A percentile compares a stretch with the other conserved stretches of the same genome.
Conservation (phyloP, 805 yeast species). For the Cyberlindnera galapagoensis region DNA sequence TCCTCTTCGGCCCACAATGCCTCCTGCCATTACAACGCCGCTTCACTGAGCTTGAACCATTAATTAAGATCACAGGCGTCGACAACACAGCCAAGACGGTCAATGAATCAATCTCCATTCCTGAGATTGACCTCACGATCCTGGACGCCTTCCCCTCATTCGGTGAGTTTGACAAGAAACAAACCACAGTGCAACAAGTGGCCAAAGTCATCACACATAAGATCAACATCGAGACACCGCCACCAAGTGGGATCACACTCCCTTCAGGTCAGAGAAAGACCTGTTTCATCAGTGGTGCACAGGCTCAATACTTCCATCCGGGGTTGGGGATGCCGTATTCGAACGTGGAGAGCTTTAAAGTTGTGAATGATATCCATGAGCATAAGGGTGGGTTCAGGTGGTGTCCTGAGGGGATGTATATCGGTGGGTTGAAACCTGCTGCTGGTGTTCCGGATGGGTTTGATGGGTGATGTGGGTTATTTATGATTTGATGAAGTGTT, state of each 20-base stretch:
- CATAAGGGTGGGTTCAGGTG: constrained; percentile 46
- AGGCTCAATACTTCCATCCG: constrained; percentile 85
- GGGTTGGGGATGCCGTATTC: constrained; percentile 80
- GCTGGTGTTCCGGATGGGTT: constrained; percentile 88
- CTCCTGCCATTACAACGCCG: constrained; percentile 44
- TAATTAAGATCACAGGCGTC: constrained; percentile 33
- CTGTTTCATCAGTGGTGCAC: constrained; percentile 73
- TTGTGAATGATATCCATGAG: constrained; percentile 51
- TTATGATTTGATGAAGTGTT: no score
- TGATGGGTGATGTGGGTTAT: constrained; percentile 26
- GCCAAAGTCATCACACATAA: constrained; percentile 36
- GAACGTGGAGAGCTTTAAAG: constrained; percentile 72
- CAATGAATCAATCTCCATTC: constrained; percentile 28
- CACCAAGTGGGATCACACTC: constrained; percentile 67
- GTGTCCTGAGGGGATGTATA: no score
- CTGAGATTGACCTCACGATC: constrained; percentile 33
- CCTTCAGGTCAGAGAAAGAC: constrained; percentile 62
- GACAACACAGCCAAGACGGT: constrained; percentile 2
- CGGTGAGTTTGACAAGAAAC: constrained; percentile 48
- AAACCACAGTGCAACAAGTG: constrained; percentile 21
- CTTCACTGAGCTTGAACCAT: constrained; percentile 47
- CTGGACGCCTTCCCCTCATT: constrained; percentile 42
- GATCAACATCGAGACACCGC: constrained; percentile 52
- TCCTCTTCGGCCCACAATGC: constrained; percentile 58
- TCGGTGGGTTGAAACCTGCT: no score